phyloP scores from a whole-genome alignment of 176 grass and related monocot species.

The Saccharum spontaneum region DNA sequence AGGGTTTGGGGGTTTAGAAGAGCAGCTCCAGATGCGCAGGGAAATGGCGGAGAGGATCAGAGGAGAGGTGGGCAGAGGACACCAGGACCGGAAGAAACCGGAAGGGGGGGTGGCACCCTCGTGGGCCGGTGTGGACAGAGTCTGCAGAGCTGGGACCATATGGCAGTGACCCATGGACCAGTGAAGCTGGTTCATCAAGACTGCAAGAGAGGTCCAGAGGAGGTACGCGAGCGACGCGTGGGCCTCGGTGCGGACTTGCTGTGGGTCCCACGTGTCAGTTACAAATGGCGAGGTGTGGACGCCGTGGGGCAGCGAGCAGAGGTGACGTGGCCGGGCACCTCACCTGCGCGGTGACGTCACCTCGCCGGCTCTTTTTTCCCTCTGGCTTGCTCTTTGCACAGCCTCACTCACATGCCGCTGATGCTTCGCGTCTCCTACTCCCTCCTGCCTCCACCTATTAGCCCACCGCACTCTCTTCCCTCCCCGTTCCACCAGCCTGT shows the following conservation, averaged over 20 bases:
- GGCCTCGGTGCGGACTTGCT: not conserved
- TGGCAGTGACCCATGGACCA: not conserved
- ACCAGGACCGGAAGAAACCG: not conserved
- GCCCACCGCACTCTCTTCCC: constrained; percentile 29
- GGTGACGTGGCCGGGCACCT: constrained; percentile 46
- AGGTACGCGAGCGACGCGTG: constrained; percentile 10
- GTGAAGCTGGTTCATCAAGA: not conserved
- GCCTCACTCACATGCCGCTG: constrained; percentile 24
- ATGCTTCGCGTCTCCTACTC: constrained; percentile 22
- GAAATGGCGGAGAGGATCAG: constrained; percentile 37
- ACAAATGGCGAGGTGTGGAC: not conserved
- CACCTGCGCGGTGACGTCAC: constrained; percentile 3
- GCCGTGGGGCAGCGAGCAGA: not conserved
- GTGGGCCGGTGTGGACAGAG: not conserved
- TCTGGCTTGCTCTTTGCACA: not conserved
- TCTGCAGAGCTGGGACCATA: not conserved
- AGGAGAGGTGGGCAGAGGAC: not conserved
- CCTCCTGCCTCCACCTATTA: constrained; percentile 32
- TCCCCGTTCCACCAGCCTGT: not conserved
- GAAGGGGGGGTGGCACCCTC: not conserved
- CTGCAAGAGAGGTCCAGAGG: not conserved
- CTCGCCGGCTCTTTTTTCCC: not conserved
- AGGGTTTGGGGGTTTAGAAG: constrained; percentile 39
- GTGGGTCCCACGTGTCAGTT: not conserved
- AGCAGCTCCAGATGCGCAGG: constrained; percentile 32